Base-by-base conservation (phyloP, 2,329 filamentous ascomycete species). In the Fusarium devonianum region DNA sequence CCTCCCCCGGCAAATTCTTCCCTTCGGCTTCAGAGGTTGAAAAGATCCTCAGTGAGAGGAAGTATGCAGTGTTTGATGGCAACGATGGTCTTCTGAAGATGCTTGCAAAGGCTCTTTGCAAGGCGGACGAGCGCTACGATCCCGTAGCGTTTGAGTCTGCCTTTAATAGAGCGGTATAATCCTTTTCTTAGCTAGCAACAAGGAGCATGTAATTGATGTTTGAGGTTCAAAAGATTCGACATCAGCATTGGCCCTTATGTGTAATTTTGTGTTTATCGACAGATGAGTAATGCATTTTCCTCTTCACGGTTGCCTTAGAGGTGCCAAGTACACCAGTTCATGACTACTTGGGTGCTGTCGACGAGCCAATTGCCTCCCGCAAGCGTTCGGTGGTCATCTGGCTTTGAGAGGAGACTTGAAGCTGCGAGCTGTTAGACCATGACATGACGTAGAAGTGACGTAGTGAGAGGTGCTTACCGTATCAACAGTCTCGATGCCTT, bases 21-120 rank as follows among this genome's bases (percentile, higher is more conserved):
- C 30, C 42, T 1, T 26, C 36, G 1, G 39, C 46, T 4, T 21
- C 7, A 1, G 19, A 40, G n/a, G 17, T 39, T 2, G 49, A 42
- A 12, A 18, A 30, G 2, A 34, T 45, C 6, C 46, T 53, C 0
- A 2, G 7, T 1, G 26, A 30, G 0, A 35, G 19, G 3, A 39
- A 53, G 7, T 53, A 53, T 13, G 32, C 28, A 3, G 49, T 53
- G 8, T 50, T 53, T 11, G 23, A 3, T 3, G 49, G 22, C 1
- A 53, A 53, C 3, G 46, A 53, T 23, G 46, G 38, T 12, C 49
- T 53, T 3, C 46, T 50, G 2, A 36, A 39, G 4, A 46, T 53
- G 10, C 26, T 53, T 7, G 32, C 49, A 5, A 53, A 45, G 46
- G 38, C 49, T 13, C 35, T 53, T 23, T 50, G 49, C 13, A 50